These are phyloP conservation scores for Apophysomyces trapeziformis DNA, from an alignment of 371 early-diverging fungal genomes.

Conservation along the genomic window DNA sequence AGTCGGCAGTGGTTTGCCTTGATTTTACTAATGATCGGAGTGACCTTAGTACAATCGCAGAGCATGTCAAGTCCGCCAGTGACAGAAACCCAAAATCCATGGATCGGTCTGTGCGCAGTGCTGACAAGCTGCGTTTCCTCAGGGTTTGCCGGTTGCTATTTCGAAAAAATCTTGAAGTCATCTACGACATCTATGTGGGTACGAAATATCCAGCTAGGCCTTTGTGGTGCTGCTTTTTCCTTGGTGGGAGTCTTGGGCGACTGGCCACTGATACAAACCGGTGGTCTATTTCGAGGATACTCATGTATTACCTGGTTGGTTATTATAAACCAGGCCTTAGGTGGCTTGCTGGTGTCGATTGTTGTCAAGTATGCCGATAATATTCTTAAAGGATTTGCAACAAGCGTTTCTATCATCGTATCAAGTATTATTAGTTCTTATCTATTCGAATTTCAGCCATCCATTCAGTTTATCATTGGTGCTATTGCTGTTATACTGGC, in stretches of 20 bases:
- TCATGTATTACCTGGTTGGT: conserved; percentile 73
- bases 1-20: conserved; percentile 84
- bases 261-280: conserved; percentile 56
- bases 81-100: conserved; percentile 43
- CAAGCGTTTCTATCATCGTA: conserved; percentile 86
- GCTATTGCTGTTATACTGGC: conserved; percentile 65
- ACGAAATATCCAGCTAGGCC: conserved; percentile 78
- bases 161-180: conserved; percentile 73
- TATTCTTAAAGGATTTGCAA: conserved; percentile 88
- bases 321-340: conserved; percentile 79
- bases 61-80: conserved; percentile 29
- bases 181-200: conserved; percentile 70
- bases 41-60: conserved; percentile 86
- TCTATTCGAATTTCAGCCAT: conserved; percentile 76
- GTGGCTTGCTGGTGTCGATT: conserved; percentile 84
- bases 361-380: conserved; percentile 93
- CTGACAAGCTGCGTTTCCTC: conserved; percentile 68
- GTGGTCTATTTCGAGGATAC: conserved; percentile 83
- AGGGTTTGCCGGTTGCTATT: conserved; percentile 76
- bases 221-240: conserved; percentile 66
- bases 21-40: conserved; percentile 82
- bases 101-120: conserved; percentile 67
- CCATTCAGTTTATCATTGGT: conserved; percentile 73
- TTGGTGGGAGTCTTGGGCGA: conserved; percentile 71
- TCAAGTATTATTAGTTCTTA: conserved; percentile 75